A percentile compares a stretch with the other conserved stretches of the same genome.
phyloP scores from a whole-genome alignment of 371 early-diverging fungal species.

The Nematocida sp. region DNA sequence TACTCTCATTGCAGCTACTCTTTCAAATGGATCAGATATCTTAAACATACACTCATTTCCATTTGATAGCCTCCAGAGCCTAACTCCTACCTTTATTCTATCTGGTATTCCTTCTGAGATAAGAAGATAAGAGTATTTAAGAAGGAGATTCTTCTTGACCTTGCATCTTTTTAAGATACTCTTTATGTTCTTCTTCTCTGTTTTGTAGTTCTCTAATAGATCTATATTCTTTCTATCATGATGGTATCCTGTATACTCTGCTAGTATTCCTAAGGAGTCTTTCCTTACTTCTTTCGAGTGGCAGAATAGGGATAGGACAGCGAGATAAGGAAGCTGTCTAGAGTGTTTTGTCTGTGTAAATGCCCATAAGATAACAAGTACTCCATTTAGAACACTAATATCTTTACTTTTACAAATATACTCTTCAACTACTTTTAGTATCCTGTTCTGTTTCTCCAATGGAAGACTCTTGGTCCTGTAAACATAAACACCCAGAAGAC shows the following conservation, averaged over 20 bases:
- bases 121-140: background rate
- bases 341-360: background rate
- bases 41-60: background rate
- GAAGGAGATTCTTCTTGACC: background rate
- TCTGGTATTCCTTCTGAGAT: constrained; percentile 25
- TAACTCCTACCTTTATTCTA: constrained; percentile 7
- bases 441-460: background rate
- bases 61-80: background rate
- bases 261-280: constrained; percentile 9
- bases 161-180: background rate
- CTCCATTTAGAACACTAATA: constrained; percentile 24
- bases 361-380: constrained; percentile 28
- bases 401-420: constrained; percentile 11
- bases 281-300: background rate
- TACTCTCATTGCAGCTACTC: constrained; percentile 13
- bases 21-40: background rate
- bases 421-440: background rate
- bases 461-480: background rate
- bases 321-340: constrained; percentile 10
- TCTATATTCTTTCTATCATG: background rate
- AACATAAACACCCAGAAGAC: constrained; percentile 9
- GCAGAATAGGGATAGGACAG: constrained; percentile 14
- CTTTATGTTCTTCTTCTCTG: background rate
- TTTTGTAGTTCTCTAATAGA: background rate
- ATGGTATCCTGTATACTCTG: constrained; percentile 26